phyloP scores from a whole-genome alignment of 208 protist species.

The Endotrypanum monterogeii region DNA sequence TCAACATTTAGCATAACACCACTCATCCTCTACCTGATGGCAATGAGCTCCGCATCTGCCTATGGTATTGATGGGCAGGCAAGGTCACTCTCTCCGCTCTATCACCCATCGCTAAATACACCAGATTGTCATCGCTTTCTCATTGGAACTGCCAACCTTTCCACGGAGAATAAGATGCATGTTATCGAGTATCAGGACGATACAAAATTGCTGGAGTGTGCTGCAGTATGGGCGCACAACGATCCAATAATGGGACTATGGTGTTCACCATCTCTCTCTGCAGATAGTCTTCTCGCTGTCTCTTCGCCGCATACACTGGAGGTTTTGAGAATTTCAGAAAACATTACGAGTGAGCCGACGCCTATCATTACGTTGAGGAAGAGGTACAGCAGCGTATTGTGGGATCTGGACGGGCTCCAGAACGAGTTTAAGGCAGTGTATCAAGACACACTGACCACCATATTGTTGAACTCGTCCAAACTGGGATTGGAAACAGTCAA shows the following conservation, averaged over 20 bases:
- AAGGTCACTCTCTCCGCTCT: slow-evolving; percentile 55
- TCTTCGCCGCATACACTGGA: slow-evolving; percentile 18
- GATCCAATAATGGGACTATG: slow-evolving; percentile 64
- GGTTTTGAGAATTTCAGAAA: slow-evolving; percentile 49
- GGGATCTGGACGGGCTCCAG: slow-evolving; percentile 86
- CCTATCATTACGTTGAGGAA: slow-evolving; percentile 29
- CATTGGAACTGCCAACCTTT: slow-evolving; percentile 57
- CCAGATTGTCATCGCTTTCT: slow-evolving; percentile 68
- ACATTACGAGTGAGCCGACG: slow-evolving; percentile 44
- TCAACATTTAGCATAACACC: background rate
- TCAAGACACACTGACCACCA: slow-evolving; percentile 32
- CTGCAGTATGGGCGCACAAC: slow-evolving; percentile 57
- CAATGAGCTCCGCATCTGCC: slow-evolving; percentile 43
- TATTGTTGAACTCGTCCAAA: slow-evolving; percentile 41
- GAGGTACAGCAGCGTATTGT: slow-evolving; percentile 50
- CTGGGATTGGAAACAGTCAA: slow-evolving; percentile 38
- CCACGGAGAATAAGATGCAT: slow-evolving; percentile 72
- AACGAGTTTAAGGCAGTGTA: slow-evolving; percentile 44
- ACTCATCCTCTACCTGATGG: background rate
- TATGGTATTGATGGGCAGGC: slow-evolving; percentile 72
- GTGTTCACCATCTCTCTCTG: slow-evolving; percentile 58
- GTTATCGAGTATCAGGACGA: slow-evolving; percentile 78
- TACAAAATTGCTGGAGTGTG: slow-evolving; percentile 60
- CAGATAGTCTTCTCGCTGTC: slow-evolving; percentile 50
- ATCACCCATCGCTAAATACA: slow-evolving; percentile 40